A percentile compares a stretch with the other conserved stretches of the same genome.
Evolutionary conservation across 2,329 filamentous ascomycete genomes (phyloP).

Genomic region (Myriosclerotinia curreyana): DNA sequence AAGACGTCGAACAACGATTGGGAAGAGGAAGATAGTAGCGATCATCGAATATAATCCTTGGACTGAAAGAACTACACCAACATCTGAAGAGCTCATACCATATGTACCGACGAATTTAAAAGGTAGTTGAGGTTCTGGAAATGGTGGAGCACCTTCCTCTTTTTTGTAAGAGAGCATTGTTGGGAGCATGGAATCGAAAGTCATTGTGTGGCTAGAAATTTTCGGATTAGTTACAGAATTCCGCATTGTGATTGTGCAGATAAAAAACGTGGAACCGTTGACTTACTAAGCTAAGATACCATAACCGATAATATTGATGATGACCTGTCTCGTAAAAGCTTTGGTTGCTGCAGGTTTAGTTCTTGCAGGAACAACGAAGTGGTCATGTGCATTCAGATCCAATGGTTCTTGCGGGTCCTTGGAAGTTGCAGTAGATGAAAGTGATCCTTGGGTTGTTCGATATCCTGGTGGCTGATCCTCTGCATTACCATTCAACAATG

Average conservation of each 20-base stretch:
- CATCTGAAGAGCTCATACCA: conserved; percentile 74
- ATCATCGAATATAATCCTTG: conserved; percentile 90
- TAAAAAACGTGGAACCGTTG: conserved; percentile 18
- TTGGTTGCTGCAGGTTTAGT: conserved; percentile 47
- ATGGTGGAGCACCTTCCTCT: conserved; percentile 37
- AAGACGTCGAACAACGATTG: conserved; percentile 68
- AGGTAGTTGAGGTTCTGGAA: conserved; percentile 59
- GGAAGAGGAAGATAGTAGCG: conserved; percentile 73
- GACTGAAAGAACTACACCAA: conserved; percentile 82
- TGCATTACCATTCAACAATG: conserved; percentile 53
- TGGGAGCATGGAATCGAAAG: conserved; percentile 89
- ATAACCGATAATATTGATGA: conserved; percentile 84
- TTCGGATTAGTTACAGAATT: conserved; percentile 29
- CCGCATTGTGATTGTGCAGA: conserved; percentile 14
- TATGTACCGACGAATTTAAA: conserved; percentile 91
- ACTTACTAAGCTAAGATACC: conserved; percentile 93
- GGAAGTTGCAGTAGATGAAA: conserved; percentile 41
- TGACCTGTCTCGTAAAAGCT: conserved; percentile 79
- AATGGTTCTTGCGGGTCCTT: conserved; percentile 42
- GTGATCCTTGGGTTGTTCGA: conserved; percentile 55
- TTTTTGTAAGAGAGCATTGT: conserved; percentile 63
- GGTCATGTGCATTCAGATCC: conserved; percentile 34
- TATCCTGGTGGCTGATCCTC: conserved; percentile 68
- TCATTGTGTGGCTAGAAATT: conserved; percentile 80
- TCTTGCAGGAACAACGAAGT: conserved; percentile 29